phyloP scores from a whole-genome alignment of 495 filamentous ascomycete genomes.

The Trichoderma gamsii region DNA sequence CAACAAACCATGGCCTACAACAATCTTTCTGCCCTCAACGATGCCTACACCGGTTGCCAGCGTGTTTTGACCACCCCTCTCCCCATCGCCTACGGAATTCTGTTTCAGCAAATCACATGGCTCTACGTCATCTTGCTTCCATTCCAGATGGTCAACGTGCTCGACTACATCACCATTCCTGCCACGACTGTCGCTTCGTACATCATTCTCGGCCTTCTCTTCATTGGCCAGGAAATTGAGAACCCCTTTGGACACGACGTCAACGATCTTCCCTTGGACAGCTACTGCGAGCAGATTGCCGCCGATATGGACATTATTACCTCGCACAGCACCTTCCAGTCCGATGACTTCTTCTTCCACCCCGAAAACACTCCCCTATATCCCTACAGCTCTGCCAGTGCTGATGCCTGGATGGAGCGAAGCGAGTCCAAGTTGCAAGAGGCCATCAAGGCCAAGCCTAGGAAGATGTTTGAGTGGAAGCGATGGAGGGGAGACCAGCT shows the following conservation, averaged over 20 bases:
- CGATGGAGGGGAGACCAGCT: conserved; percentile 5
- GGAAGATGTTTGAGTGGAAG: conserved; percentile 28
- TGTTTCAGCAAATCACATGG: conserved; percentile 83
- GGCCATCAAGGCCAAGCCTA: conserved; percentile 34
- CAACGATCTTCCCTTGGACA: conserved; percentile 77
- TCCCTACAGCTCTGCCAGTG: conserved; percentile 56
- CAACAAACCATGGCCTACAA: conserved; percentile 47
- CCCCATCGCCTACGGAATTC: conserved; percentile 78
- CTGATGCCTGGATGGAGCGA: conserved; percentile 54
- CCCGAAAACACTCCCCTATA: conserved; percentile 60
- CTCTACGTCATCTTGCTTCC: conserved; percentile 77
- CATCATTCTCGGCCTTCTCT: conserved; percentile 83
- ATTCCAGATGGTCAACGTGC: conserved; percentile 64
- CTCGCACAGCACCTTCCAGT: conserved; percentile 47
- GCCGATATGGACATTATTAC: conserved; percentile 70
- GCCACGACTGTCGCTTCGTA: conserved; percentile 73
- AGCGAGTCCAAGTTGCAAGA: conserved; percentile 43
- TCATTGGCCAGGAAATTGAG: conserved; percentile 81
- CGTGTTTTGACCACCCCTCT: conserved; percentile 80
- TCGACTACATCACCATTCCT: conserved; percentile 77
- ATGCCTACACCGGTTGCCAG: conserved; percentile 68
- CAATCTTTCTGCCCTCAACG: conserved; percentile 57
- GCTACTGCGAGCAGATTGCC: conserved; percentile 66
- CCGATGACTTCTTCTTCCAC: conserved; percentile 52
- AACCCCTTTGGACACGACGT: conserved; percentile 85